Conservation (phyloP, 768 basidiomycete genomes). For the Kwoniella sp. region DNA sequence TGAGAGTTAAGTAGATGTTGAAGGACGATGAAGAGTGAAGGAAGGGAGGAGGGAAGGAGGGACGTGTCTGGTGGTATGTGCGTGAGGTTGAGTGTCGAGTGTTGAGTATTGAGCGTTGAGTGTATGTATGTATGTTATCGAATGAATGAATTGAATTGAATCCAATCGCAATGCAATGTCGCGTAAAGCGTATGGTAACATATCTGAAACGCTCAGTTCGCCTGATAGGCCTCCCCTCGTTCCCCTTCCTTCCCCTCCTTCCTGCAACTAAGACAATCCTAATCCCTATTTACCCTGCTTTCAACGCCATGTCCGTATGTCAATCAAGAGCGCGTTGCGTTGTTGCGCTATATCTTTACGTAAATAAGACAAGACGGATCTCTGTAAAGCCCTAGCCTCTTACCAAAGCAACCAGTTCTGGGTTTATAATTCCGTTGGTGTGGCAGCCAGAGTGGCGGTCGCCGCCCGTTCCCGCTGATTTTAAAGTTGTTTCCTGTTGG, state of each 20-base stretch:
- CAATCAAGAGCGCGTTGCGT: neutral
- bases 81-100: no score
- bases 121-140: neutral
- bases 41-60: neutral
- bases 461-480: neutral
- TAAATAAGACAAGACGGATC: no score
- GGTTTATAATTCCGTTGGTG: conserved; percentile 11
- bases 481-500: neutral
- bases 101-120: neutral
- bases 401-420: conserved; percentile 6
- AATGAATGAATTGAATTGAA: neutral
- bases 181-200: no score
- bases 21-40: neutral
- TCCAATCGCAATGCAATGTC: no score
- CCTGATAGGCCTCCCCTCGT: no score
- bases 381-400: no score
- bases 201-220: neutral
- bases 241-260: neutral
- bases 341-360: conserved; percentile 3
- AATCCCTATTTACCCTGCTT: neutral
- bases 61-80: conserved; percentile 1
- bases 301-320: neutral
- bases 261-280: neutral
- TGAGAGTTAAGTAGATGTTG: neutral
- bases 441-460: conserved; percentile 13